Evolutionary conservation across 2,329 filamentous ascomycete genomes (phyloP).

Genomic region (Zasmidium citrigriseum): DNA sequence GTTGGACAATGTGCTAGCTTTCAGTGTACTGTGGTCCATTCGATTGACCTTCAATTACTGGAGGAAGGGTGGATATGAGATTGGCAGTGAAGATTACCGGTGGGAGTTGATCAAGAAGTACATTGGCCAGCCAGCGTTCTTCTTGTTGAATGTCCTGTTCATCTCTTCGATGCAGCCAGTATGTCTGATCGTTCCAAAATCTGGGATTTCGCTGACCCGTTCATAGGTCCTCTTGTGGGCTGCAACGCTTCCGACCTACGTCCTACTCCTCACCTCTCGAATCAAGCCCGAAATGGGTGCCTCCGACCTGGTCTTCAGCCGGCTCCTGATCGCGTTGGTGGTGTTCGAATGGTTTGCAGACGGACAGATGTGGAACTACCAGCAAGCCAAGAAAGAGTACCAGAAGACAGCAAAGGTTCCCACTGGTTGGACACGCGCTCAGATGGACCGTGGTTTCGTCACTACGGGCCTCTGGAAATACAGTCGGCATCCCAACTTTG

Average conservation of each 20-base stretch:
- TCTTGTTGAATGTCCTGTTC: constrained; percentile 85
- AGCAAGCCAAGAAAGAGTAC: constrained; percentile 77
- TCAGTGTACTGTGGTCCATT: constrained; percentile 68
- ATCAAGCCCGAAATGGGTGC: constrained; percentile 54
- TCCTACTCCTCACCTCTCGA: constrained; percentile 70
- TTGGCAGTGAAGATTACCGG: constrained; percentile 93
- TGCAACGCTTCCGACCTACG: constrained; percentile 79
- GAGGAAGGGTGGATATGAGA: constrained; percentile 85
- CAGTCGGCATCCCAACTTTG: constrained; percentile 92
- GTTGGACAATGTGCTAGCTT: constrained; percentile 70
- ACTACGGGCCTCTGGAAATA: constrained; percentile 82
- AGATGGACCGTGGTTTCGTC: constrained; percentile 87
- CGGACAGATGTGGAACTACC: constrained; percentile 90
- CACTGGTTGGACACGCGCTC: constrained; percentile 58
- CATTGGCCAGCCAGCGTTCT: constrained; percentile 67
- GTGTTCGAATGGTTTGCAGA: constrained; percentile 80
- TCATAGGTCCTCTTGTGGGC: constrained; percentile 70
- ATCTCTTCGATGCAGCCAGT: constrained; percentile 76
- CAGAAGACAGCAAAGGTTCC: constrained; percentile 71
- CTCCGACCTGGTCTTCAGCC: constrained; percentile 61
- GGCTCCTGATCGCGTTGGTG: constrained; percentile 58
- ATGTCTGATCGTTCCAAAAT: constrained; percentile 7
- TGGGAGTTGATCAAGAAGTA: constrained; percentile 75
- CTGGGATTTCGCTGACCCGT: constrained; percentile 9
- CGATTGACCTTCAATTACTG: constrained; percentile 94